Evolutionary conservation across 495 filamentous ascomycete genomes (phyloP).

Genomic region (Pyrenula aspistea): DNA sequence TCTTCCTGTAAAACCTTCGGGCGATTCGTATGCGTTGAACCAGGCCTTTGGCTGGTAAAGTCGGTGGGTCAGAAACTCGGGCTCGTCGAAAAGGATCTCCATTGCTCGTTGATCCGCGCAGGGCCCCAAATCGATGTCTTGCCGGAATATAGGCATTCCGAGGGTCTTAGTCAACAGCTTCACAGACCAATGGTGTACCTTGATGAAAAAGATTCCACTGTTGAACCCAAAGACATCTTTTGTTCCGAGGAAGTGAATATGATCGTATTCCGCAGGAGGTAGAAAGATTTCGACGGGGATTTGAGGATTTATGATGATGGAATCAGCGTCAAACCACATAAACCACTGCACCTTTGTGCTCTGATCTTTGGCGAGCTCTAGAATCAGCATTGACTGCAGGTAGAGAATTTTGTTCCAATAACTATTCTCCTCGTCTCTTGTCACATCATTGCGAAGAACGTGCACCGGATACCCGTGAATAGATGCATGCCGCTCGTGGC

Average conservation of each 20-base stretch:
- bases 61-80: conserved; percentile 15
- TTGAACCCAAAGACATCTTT: conserved; percentile 22
- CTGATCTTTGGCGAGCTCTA: conserved; percentile 27
- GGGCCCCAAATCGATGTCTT: conserved; percentile 14
- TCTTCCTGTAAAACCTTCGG: conserved; percentile 15
- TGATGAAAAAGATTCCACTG: conserved; percentile 23
- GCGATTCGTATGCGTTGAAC: conserved; percentile 25
- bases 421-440: conserved; percentile 5
- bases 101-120: conserved; percentile 24
- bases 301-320: conserved; percentile 26
- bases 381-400: conserved; percentile 24
- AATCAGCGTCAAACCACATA: conserved; percentile 33
- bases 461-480: conserved; percentile 25
- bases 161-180: conserved; percentile 21
- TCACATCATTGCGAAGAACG: conserved; percentile 22
- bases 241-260: conserved; percentile 26
- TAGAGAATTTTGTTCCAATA: conserved; percentile 32
- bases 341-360: conserved; percentile 28
- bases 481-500: conserved; percentile 24
- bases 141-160: conserved; percentile 18
- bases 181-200: conserved; percentile 26
- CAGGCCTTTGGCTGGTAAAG: conserved; percentile 24
- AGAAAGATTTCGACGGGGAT: conserved; percentile 32
- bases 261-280: conserved; percentile 23
- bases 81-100: conserved; percentile 15